Base-by-base conservation (phyloP, 345 rosid species). In the Gossypium ekmanianum region DNA sequence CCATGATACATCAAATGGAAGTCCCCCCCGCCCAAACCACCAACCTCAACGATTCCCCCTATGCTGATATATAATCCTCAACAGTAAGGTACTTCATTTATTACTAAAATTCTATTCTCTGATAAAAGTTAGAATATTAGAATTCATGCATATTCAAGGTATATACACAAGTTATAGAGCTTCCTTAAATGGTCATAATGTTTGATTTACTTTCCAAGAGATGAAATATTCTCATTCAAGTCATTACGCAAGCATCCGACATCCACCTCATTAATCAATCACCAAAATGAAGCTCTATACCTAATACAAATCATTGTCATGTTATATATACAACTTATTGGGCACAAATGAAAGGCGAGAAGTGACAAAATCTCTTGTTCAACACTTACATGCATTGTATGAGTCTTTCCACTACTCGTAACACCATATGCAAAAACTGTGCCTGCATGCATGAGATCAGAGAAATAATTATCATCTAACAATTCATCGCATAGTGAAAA, bases 361-460 rank as follows among this genome's bases (percentile, higher is more conserved):
- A 70, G 22, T 27, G 47, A 71, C 18, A 56, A 11, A 43, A 59
- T 47, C 61, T 72, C 55, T 68, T 61, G 62, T 58, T 70, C 22
- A 27, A 47, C 43, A 85, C 98, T 88, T 90, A 91, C 95, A 76
- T 93, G 98, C 98, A 93, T 93, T 59, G 98, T 93, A 75, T 91
- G 98, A 80, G 97, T 93, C 87, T 93, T 93, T 77, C 98, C 97
- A 71, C 97, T 93, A 64, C 98, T 93, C 65, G 98, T 92, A 79
- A 92, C 98, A 75, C 98, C 97, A 89, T 94, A 94, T 18, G 98
- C 98, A 91, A 94, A 94, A 52, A 94, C 94, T 26, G 97, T 92
- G 58, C 97, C 98, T 94, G 85, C 79, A 74, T 92, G 85, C 80
- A 77, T 10, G 69, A 77, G 27, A 70, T 76, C 45, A 65, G 24